phyloP scores from a whole-genome alignment of 768 basidiomycete species.

The Imleria badia region DNA sequence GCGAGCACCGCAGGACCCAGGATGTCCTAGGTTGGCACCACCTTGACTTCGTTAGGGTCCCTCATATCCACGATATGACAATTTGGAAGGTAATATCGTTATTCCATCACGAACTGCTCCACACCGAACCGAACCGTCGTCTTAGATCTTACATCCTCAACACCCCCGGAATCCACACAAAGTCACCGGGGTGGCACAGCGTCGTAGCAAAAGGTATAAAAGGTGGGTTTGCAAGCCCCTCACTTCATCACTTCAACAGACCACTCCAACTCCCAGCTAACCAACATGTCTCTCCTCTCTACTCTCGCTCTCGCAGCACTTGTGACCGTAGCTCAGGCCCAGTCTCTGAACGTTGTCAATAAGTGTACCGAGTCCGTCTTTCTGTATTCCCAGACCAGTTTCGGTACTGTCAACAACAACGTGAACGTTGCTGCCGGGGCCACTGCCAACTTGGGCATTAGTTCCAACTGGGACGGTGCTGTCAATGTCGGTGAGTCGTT shows the following conservation, averaged over 20 bases:
- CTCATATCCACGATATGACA: neutral
- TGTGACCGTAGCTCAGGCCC: conserved; percentile 21
- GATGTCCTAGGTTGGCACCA: no score
- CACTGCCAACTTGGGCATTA: conserved; percentile 30
- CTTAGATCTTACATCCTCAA: neutral
- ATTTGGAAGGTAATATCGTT: neutral
- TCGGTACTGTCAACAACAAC: conserved; percentile 26
- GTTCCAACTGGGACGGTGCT: conserved; percentile 32
- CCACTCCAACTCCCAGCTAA: neutral
- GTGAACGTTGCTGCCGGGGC: conserved; percentile 24
- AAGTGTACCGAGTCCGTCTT: conserved; percentile 28
- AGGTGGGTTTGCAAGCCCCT: neutral
- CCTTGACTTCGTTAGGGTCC: neutral
- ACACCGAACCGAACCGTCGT: neutral
- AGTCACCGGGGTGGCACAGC: neutral
- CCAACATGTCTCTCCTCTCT: conserved; percentile 22
- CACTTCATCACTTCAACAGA: neutral
- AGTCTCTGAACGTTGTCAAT: conserved; percentile 31
- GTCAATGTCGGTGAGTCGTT: conserved; percentile 28
- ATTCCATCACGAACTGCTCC: neutral
- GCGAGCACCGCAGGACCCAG: no score
- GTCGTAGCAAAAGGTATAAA: conserved; percentile 15
- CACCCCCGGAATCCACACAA: neutral
- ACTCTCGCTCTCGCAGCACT: conserved; percentile 21
- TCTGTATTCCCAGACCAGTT: conserved; percentile 32